Evolutionary conservation across 495 filamentous ascomycete genomes (phyloP), one percentile per base, ranked within the genome.

Genomic region (Neurospora sp.): DNA sequence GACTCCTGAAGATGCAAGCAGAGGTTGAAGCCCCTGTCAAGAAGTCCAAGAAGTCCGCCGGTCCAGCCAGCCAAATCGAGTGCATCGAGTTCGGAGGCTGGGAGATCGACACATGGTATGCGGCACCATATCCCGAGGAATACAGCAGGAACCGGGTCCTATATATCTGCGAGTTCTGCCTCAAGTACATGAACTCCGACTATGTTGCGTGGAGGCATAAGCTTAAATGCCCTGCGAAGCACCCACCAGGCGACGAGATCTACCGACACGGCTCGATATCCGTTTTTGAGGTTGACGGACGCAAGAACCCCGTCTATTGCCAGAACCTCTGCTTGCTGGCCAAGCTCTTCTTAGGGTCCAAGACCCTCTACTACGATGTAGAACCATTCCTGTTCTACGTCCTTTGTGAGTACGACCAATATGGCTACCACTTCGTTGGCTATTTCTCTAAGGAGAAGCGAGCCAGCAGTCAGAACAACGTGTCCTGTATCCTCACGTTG

Each of bases 381-480:
- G 96, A 99, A 73, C 96, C 96, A 0, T 99, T 99, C 79, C 84
- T 99, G 20, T 99, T 99, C 85, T 99, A 99, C 82, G 94, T 99
- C 69, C 95, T 99, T 87, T 97, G 94, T 70, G 96, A 98, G 80
- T 94, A 91, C 76, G 94, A 99, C 77, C 93, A 97, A 41, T 83
- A 92, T 42, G 96, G 96, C 23, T 98, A 94, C 78, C 96, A 98
- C 81, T 98, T 99, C 78, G 96, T 99, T 59, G 96, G 96, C 20
- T 99, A 99, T 79, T 99, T 99, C 78, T 98, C 96, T 72, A 99
- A 99, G 84, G 96, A 99, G 80, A 99, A 99, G 83, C 89, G 96
- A n/a, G 92, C 92, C 5, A 95, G 92, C 80, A 94, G 92, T 62
- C 92, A 92, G 74, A 97, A 98, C 79, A 99, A 99, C 76, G 96